Base-by-base conservation (phyloP, 805 yeast species). In the Hanseniaspora valbyensis region DNA sequence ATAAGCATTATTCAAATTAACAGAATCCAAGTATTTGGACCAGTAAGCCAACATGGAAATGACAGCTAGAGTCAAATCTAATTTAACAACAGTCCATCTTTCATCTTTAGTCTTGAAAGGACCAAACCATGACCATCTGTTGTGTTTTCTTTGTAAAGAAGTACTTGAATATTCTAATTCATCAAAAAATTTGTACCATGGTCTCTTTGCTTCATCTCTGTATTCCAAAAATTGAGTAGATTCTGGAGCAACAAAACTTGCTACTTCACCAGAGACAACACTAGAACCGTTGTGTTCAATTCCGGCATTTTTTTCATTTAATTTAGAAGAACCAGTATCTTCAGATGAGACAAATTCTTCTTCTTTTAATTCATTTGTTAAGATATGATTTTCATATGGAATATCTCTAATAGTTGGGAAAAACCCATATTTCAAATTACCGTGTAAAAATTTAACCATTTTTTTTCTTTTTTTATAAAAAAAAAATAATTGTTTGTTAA, bases 1-100 rank as follows among this genome's bases (percentile, higher is more conserved):
- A 57, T 80, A 81, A 1, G 87, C 87, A 58, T 80, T 78, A 54
- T 72, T 73, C 51, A 81, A 61, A 61, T 81, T 81, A 28, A 75
- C 67, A 51, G 72, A 75, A 57, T 81, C 86, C 50, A 81, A 63
- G 55, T 74, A 75, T 58, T 79, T 80, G 52, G 80, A 76, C 83
- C 83, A 81, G 61, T 80, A 80, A 1, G 77, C 78, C 52, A 78
- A 62, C 61, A 78, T 73, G 0, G 81, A 69, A 55, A 77, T 76
- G 41, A 71, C 66, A 3, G 78, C 68, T 44, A 80, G 61, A 40
- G 76, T 58, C 13, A 75, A 54, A 57, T 78, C 83, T 19, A 78
- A 58, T 57, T 78, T 78, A 46, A 66, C 50, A 18, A 76, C 56
- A 36, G 76, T 61, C 48, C 65, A 65, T 52, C 69, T 70, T 44